Percentiles rank a stretch among this genome's conserved stretches.
These are phyloP conservation scores for Fusarium sp. DNA, from an alignment of 2,329 filamentous ascomycete genomes.

Conservation along the genomic window DNA sequence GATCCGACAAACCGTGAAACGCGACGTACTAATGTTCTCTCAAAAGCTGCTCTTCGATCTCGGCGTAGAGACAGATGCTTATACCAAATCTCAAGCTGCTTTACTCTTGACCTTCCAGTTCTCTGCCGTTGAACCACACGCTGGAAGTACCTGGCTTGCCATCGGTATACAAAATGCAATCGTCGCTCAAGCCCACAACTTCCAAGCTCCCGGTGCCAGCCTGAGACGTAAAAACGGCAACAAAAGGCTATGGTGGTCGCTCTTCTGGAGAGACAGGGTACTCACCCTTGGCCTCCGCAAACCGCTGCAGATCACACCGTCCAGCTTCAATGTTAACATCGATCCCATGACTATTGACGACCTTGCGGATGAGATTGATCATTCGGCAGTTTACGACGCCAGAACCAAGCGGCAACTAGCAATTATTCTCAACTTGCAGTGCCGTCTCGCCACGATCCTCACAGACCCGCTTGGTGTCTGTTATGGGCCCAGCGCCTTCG, in stretches of 20 bases:
- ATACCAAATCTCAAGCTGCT: constrained; percentile 27
- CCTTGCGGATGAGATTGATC: neutral
- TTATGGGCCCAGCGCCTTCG: constrained; percentile 10
- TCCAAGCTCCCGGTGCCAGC: constrained; percentile 6
- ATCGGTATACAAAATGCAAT: constrained; percentile 31
- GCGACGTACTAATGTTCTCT: no score
- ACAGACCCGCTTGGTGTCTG: constrained; percentile 15
- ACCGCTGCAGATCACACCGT: constrained; percentile 10
- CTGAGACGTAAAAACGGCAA: constrained; percentile 1
- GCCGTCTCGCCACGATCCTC: constrained; percentile 1
- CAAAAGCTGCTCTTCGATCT: constrained; percentile 10
- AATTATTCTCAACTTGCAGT: neutral
- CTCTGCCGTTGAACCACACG: constrained; percentile 29
- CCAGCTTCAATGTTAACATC: constrained; percentile 4
- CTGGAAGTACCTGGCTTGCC: constrained; percentile 34
- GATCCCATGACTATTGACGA: constrained; percentile 1
- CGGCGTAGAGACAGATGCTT: constrained; percentile 20
- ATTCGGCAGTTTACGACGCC: neutral
- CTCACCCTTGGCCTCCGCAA: constrained; percentile 7
- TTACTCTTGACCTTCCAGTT: constrained; percentile 34
- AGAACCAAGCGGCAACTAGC: constrained; percentile 5
- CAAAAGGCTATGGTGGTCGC: constrained; percentile 29
- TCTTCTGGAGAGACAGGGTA: constrained; percentile 21
- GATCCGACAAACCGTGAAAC: rapidly evolving
- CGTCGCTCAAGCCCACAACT: constrained; percentile 26